Evolutionary conservation across 2,329 filamentous ascomycete species (phyloP), one percentile per base, ranked within the genome.

Genomic region (Karstenula rhodostoma): DNA sequence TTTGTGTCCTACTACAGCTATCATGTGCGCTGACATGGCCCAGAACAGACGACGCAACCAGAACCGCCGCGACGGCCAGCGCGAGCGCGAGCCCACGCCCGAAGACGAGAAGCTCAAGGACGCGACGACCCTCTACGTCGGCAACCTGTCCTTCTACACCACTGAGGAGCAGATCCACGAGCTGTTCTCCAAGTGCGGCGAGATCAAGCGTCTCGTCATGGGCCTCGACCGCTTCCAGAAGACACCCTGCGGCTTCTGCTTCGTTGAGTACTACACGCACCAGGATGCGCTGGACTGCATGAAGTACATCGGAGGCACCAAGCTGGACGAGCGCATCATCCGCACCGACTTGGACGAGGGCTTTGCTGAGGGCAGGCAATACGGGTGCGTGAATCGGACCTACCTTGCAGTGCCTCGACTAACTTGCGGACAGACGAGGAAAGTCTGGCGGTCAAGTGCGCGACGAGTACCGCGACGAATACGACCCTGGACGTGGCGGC

Each of bases 81-180:
- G 86, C 37, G 83, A 85, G 48, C 81, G 72, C 53, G 80, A 81
- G n/a, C 70, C 77, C 56, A 79, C 78, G n/a, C 80, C 81, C 10
- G 87, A 90, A 43, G 89, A 92, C 62, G 93, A 97, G 67, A 92
- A 93, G 64, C 84, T 99, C 61, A 90, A 87, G 66, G 85, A 95
- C 77, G 93, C 95, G 43, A 94, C 94, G 9, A 99, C 95, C 0
- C 91, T 99, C 76, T 99, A 99, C 75, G 94, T 99, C 49, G 95
- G 95, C 72, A 99, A 99, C 78, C 84, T 99, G 87, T 96, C 94
- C 43, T 97, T 97, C 82, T 97, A 97, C 85, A 99, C 95, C 25
- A 99, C 95, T 58, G 95, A 99, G 78, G 95, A 99, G 81, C 95
- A 99, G 78, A 97, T 99, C 61, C 94, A 98, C 79, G 94, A 98